Evolutionary conservation across 176 grass and related monocot genomes (phyloP).

Genomic region (Oryza australiensis): DNA sequence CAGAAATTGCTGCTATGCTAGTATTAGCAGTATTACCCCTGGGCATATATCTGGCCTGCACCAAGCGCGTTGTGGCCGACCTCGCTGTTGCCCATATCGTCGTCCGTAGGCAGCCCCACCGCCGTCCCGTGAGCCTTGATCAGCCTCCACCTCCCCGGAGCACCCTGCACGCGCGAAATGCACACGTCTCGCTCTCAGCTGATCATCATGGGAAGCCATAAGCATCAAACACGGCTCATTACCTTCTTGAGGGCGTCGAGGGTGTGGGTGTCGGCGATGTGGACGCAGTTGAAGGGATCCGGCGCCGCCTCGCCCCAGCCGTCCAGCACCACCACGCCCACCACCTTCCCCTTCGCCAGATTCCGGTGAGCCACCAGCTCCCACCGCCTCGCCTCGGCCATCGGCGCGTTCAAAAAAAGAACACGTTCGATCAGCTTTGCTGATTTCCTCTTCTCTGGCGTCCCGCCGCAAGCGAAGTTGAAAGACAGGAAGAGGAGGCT

Average conservation of each 20-base stretch:
- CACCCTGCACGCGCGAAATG: constrained; percentile 35
- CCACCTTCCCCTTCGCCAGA: constrained; percentile 57
- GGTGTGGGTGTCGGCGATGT: constrained; percentile 53
- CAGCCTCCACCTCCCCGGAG: constrained; percentile 72
- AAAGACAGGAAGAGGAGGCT: neutral
- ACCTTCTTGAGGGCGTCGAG: constrained; percentile 66
- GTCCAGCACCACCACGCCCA: constrained; percentile 73
- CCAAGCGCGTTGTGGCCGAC: constrained; percentile 93
- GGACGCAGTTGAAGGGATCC: constrained; percentile 70
- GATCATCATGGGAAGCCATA: neutral
- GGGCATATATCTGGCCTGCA: constrained; percentile 79
- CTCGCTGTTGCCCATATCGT: constrained; percentile 98
- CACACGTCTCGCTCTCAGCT: neutral
- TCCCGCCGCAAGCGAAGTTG: neutral
- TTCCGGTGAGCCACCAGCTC: constrained; percentile 45
- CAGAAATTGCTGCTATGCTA: neutral
- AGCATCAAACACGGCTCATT: neutral
- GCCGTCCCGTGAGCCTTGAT: constrained; percentile 81
- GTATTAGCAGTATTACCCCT: constrained; percentile 47
- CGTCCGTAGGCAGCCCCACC: constrained; percentile 76
- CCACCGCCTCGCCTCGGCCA: constrained; percentile 51
- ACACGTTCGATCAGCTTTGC: neutral
- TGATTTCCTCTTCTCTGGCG: neutral
- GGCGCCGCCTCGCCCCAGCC: constrained; percentile 68
- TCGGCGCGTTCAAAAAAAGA: neutral